Evolutionary conservation across 768 basidiomycete genomes (phyloP).

Genomic region (Suillus alpinus): DNA sequence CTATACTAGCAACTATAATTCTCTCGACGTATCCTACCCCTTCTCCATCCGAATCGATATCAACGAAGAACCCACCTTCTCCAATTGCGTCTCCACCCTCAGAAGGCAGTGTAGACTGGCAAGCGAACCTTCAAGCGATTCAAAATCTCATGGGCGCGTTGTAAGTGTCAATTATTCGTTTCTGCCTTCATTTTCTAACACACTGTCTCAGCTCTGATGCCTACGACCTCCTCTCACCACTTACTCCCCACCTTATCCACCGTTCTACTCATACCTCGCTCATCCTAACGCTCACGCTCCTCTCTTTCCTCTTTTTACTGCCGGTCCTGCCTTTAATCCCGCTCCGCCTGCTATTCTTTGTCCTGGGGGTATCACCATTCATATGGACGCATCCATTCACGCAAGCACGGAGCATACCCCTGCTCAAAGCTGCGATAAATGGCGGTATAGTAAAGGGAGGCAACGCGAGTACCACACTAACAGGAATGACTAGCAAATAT

Average conservation of each 20-base stretch:
- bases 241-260: conserved; percentile 24
- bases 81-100: background rate
- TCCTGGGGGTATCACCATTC: conserved; percentile 22
- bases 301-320: background rate
- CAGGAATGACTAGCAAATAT: background rate
- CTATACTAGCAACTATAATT: conserved; percentile 59
- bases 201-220: conserved; percentile 54
- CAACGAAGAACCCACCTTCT: background rate
- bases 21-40: conserved; percentile 57
- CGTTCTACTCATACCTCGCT: background rate
- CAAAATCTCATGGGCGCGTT: conserved; percentile 88
- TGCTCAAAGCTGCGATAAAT: conserved; percentile 17
- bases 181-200: background rate
- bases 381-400: conserved; percentile 50
- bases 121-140: conserved; percentile 83
- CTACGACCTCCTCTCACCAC: conserved; percentile 51
- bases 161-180: conserved; percentile 41
- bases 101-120: conserved; percentile 77
- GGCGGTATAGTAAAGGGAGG: background rate
- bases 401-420: conserved; percentile 25
- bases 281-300: background rate
- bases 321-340: background rate
- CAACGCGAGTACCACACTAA: background rate
- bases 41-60: conserved; percentile 10
- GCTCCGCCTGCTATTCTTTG: background rate